Base-by-base conservation (phyloP, 345 rosid genomes). In the Citropsis articulata region DNA sequence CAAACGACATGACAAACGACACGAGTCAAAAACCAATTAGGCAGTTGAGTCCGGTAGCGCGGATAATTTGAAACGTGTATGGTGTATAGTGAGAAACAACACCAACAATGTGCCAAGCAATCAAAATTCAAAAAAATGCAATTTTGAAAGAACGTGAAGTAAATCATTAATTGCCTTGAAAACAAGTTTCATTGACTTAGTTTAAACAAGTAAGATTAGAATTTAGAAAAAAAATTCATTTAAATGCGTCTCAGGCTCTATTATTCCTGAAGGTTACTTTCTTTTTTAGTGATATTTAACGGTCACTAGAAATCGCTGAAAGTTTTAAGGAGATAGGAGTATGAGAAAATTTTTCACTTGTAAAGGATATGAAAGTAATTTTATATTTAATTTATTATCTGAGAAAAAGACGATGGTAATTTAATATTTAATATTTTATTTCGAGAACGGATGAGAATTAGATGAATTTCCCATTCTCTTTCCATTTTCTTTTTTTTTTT, bases 391-490 rank as follows among this genome's bases (percentile, higher is more conserved):
- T 42, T 42, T 2, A 0, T 42, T 9, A 9, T 42, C 9, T 2
- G 9, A 10, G 0, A 42, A 10, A 42, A 12, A 42, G 0, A 42
- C 0, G 4, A 0, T 12, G 1, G 12, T 0, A 42, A 42, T 42
- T 42, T 42, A 3, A 42, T 3, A 1, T 0, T 0, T 3, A 42
- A 42, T 42, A 42, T 42, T 42, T 42, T 42, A 42, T 42, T 42
- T 2, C 2, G 0, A 38, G 42, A 38, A 8, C 0, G 2, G 6
- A 40, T 0, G 3, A 9, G 1, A 40, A 40, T 8, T 40, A 9
- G 0, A 2, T 9, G 3, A 40, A 40, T 0, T 9, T 3, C 1
- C 16, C 50, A 12, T 8, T 4, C 40, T 1, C 1, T 36, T 42
- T 2, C 0, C 1, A 0, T 42, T 42, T 9, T 1, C 16, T 12